Evolutionary conservation across 1,284 basidiomycete species (phyloP).

Genomic region (Ustilago xerochloae): DNA sequence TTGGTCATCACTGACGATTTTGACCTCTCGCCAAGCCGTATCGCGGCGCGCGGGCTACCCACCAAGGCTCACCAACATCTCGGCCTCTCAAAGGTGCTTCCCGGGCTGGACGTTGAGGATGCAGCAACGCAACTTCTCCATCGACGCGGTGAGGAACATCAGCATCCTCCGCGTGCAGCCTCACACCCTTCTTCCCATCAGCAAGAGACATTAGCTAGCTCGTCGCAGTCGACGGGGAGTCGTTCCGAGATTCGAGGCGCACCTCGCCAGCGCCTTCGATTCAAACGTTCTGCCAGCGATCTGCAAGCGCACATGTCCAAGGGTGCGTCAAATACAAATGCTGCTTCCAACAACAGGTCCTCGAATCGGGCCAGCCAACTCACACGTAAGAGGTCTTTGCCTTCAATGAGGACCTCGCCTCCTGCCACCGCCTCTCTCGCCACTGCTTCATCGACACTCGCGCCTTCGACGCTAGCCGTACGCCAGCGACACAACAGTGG

Average conservation of each 20-base stretch:
- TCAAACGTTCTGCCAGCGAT: constrained; percentile 47
- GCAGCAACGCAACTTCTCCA: neutral
- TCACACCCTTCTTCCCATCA: constrained; percentile 11
- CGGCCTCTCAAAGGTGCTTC: neutral
- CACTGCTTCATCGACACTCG: neutral
- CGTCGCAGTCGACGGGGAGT: neutral
- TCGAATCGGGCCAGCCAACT: constrained; percentile 28
- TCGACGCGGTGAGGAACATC: constrained; percentile 1
- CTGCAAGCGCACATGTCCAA: constrained; percentile 22
- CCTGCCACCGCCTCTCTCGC: constrained; percentile 7
- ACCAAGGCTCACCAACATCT: constrained; percentile 3
- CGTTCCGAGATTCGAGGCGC: constrained; percentile 23
- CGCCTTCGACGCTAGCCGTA: constrained; percentile 3
- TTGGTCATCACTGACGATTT: constrained; percentile 60
- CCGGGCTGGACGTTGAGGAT: neutral
- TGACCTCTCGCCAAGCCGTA: constrained; percentile 55
- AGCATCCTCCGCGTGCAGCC: constrained; percentile 17
- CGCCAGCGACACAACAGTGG: constrained; percentile 40
- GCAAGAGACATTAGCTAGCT: neutral
- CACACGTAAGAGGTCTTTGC: constrained; percentile 32
- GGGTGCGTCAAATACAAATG: neutral
- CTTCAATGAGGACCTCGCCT: constrained; percentile 28
- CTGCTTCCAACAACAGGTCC: constrained; percentile 9
- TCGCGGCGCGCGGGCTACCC: constrained; percentile 23
- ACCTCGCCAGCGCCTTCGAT: constrained; percentile 27